Evolutionary conservation across 164 flowering plant species (phyloP), one percentile per base, ranked within the genome.

Genomic region (Tinospora cordifolia): DNA sequence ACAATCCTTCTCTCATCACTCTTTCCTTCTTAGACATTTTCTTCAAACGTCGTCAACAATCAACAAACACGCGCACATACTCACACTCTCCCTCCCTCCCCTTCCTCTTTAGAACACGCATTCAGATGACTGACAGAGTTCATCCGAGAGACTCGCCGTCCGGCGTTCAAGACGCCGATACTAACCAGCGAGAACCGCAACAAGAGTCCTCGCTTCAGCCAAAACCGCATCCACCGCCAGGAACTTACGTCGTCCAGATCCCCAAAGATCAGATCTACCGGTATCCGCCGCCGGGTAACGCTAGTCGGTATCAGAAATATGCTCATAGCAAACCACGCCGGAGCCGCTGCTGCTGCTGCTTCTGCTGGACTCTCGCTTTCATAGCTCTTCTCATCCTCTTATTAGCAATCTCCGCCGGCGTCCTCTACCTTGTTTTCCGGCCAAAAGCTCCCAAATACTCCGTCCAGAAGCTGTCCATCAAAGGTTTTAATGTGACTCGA

Each of bases 261-360:
- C 98, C 98, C 22, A 92, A 89, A 62, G 98, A 94, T 58, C 93
- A 88, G 60, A 77, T 94, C 74, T 90, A 83, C 88, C 88, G 89
- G 13, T 70, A 79, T 44, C 97, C 98, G 0, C 88, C 97, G 4
- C 91, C 93, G 14, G 91, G 84, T 41, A 90, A 90, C 71, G 86
- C 84, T 57, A 66, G 49, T 66, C 79, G 66, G 25, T 79, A 17
- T 79, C n/a, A 81, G 26, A 60, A 69, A 6, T 71, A 72, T 76
- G 24, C 84, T 15, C 76, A 72, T 62, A 75, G 60, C 11, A 72
- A 77, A n/a, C 38, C 70, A 22, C 78, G 80, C 21, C 75, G 79
- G 63, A 72, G 71, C 67, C 14, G 63, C 67, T 78, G 87, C 79
- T 70, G 87, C 75, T 70, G 83, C 66, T 83, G 84, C 77, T 67